phyloP scores from a whole-genome alignment of 2,329 filamentous ascomycete species.

The Aspergillus neoniger region DNA sequence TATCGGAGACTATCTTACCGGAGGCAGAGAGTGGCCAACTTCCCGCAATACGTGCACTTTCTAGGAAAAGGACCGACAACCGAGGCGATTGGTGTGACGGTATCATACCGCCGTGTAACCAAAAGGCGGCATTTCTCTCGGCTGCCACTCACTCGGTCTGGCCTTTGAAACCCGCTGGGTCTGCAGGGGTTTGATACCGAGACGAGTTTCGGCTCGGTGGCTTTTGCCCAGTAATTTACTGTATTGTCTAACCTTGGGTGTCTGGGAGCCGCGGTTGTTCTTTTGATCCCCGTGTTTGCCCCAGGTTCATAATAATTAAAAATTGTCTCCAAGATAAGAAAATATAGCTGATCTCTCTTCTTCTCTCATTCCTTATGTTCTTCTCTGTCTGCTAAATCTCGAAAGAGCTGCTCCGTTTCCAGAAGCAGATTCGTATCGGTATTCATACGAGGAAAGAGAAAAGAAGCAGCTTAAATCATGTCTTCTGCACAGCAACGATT shows the following conservation, averaged over 20 bases:
- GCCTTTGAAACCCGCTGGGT: neutral
- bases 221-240: neutral
- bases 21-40: neutral
- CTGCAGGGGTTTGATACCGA: neutral
- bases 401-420: no score
- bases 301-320: constrained; percentile 11
- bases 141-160: constrained; percentile 11
- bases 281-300: constrained; percentile 3
- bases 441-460: neutral
- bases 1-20: neutral
- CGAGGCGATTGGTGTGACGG: constrained; percentile 27
- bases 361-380: constrained; percentile 3
- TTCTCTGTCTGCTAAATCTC: neutral
- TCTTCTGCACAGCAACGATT: constrained; percentile 43
- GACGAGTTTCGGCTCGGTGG: constrained; percentile 13
- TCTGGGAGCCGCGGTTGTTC: constrained; percentile 21
- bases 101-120: constrained; percentile 27
- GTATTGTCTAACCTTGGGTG: constrained; percentile 11
- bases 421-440: no score
- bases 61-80: constrained; percentile 18
- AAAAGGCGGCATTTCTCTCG: constrained; percentile 30
- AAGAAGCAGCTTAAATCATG: constrained; percentile 27
- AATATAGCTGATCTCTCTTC: neutral
- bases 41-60: neutral
- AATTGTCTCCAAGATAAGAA: neutral